These are phyloP conservation scores for Diaporthe destruens DNA, from an alignment of 2,329 filamentous ascomycete genomes.

Conservation along the genomic window DNA sequence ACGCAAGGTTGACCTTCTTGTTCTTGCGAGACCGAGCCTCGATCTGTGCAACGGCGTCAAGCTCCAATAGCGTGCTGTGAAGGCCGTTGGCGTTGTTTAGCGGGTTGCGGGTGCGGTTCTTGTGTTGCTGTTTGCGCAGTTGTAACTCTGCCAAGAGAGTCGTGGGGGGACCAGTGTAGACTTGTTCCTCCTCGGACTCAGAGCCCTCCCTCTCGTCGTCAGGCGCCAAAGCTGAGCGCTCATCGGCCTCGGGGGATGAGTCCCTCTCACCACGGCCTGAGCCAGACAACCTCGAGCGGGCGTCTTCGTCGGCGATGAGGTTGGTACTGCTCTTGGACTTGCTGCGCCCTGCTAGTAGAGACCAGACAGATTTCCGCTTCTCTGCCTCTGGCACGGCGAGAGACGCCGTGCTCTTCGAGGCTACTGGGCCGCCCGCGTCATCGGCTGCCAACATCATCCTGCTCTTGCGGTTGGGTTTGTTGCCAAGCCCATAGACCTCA, in stretches of 20 bases:
- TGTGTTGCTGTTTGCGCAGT: slow-evolving; percentile 89
- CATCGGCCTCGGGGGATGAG: slow-evolving; percentile 42
- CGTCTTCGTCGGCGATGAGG: slow-evolving; percentile 40
- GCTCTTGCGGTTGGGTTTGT: slow-evolving; percentile 59
- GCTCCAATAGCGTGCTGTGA: slow-evolving; percentile 88
- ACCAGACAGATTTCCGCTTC: slow-evolving; percentile 42
- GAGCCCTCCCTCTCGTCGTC: slow-evolving; percentile 48
- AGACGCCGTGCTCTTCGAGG: slow-evolving; percentile 44
- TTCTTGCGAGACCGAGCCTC: slow-evolving; percentile 80
- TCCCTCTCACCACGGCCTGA: slow-evolving; percentile 32
- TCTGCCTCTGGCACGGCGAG: slow-evolving; percentile 42
- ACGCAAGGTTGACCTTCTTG: slow-evolving; percentile 87
- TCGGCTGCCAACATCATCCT: slow-evolving; percentile 36
- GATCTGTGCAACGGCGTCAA: slow-evolving; percentile 90
- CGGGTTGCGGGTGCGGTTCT: slow-evolving; percentile 77
- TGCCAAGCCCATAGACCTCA: slow-evolving; percentile 78
- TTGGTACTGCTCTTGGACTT: slow-evolving; percentile 42
- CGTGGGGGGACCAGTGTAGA: slow-evolving; percentile 80
- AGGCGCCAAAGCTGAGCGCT: slow-evolving; percentile 44
- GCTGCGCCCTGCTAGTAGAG: slow-evolving; percentile 45
- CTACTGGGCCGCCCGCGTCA: slow-evolving; percentile 43
- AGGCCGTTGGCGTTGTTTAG: slow-evolving; percentile 78
- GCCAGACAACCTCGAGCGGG: slow-evolving; percentile 41
- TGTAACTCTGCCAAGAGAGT: slow-evolving; percentile 94
- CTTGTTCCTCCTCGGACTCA: slow-evolving; percentile 59